Evolutionary conservation across 768 basidiomycete genomes (phyloP).

Genomic region (Antrodiella citrinella): DNA sequence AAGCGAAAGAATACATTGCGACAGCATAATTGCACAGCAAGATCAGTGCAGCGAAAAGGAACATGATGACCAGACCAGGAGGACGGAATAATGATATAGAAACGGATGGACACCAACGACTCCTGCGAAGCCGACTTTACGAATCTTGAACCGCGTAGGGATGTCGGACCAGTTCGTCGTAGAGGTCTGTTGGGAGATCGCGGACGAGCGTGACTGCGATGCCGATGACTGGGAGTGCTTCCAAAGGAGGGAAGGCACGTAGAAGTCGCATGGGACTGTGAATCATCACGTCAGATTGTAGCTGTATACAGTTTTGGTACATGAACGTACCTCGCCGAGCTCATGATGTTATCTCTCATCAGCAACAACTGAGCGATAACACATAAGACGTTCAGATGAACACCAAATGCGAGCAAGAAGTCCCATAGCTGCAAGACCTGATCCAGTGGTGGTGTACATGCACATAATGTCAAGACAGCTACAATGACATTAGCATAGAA

Average conservation of each 20-base stretch:
- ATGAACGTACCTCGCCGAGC: constrained; percentile 61
- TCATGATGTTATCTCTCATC: constrained; percentile 87
- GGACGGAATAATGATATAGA: neutral
- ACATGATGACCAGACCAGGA: neutral
- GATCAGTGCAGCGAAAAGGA: neutral
- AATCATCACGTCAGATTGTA: neutral
- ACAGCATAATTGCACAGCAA: neutral
- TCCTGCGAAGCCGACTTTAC: neutral
- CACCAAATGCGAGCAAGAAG: constrained; percentile 92
- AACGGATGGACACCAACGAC: neutral
- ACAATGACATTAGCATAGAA: constrained; percentile 3
- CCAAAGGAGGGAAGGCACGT: constrained; percentile 87
- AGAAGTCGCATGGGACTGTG: constrained; percentile 88
- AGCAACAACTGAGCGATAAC: constrained; percentile 92
- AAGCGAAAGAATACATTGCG: neutral
- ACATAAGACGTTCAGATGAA: constrained; percentile 93
- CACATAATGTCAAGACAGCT: constrained; percentile 94
- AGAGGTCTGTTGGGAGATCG: constrained; percentile 80
- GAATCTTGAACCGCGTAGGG: constrained; percentile 51
- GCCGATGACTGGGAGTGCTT: constrained; percentile 80
- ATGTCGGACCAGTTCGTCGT: constrained; percentile 84
- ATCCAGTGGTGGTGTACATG: constrained; percentile 92
- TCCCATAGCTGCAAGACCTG: constrained; percentile 96
- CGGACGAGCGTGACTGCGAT: constrained; percentile 92
- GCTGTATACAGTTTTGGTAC: too few species aligned